Percentiles rank a stretch among this genome's conserved stretches.
phyloP scores from a whole-genome alignment of 2,329 filamentous ascomycete species.

The Xylaria sp. region DNA sequence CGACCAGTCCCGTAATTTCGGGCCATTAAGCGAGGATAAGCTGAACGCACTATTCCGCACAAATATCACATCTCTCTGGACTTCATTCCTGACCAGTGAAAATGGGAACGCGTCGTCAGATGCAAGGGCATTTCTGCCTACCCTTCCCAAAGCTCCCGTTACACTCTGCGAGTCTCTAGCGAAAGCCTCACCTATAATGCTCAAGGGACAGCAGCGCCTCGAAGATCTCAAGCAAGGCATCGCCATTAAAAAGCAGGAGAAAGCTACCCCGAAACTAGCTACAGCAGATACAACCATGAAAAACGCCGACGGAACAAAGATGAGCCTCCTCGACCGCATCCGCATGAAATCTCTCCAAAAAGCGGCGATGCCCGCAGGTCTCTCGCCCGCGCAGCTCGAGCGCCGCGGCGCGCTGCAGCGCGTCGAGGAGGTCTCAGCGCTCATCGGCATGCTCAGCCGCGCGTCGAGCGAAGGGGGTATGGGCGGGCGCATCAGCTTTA shows the following conservation, averaged over 20 bases:
- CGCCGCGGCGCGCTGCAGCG: constrained; percentile 74
- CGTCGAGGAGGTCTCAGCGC: constrained; percentile 73
- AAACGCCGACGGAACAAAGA: constrained; percentile 62
- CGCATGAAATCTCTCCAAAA: constrained; percentile 74
- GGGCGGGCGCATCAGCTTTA: constrained; percentile 71
- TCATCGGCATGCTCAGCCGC: constrained; percentile 73
- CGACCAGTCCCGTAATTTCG: constrained; percentile 51
- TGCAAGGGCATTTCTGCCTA: constrained; percentile 62
- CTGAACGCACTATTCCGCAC: constrained; percentile 66
- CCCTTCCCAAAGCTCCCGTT: constrained; percentile 67
- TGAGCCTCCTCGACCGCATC: constrained; percentile 80
- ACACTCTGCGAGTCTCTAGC: constrained; percentile 61
- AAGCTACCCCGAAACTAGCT: constrained; percentile 51
- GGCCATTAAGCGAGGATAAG: constrained; percentile 60
- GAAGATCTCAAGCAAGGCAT: constrained; percentile 74
- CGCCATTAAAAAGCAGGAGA: constrained; percentile 62
- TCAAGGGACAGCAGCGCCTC: constrained; percentile 76
- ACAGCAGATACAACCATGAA: constrained; percentile 48
- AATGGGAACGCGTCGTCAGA: constrained; percentile 36
- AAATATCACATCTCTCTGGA: constrained; percentile 62
- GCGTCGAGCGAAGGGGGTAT: constrained; percentile 54
- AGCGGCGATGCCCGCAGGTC: constrained; percentile 57
- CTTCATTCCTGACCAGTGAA: constrained; percentile 46
- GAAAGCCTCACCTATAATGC: constrained; percentile 67
- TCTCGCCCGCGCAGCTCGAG: constrained; percentile 65